Base-by-base conservation (phyloP, 164 flowering plant genomes). In the Magnolia sinica region DNA sequence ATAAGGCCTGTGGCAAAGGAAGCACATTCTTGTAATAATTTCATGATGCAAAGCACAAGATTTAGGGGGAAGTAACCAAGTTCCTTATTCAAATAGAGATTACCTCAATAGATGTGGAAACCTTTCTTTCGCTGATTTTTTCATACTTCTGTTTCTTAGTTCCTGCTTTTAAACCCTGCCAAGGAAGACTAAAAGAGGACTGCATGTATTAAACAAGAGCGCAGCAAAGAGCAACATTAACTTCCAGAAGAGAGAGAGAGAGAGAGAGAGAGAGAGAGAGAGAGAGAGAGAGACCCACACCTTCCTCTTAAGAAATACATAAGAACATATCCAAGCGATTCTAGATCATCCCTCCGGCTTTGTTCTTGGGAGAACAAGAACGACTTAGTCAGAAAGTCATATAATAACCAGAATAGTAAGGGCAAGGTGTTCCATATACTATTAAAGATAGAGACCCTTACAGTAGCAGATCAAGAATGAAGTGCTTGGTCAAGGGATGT, bases 151-250 rank as follows among this genome's bases (percentile, higher is more conserved):
- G 97, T 72, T 94, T 94, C 84, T 94, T 94, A 64, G 88, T 94
- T 82, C 97, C 98, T 51, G 98, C 98, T 87, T 90, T 94, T 23
- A 94, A 86, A 76, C 98, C 98, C 86, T 94, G 98, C 98, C 97
- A 93, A 22, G 97, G 97, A 86, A 93, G 97, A 81, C 97, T 93
- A 76, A 70, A 63, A 73, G 45, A 51, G 50, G 10, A 55, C 27
- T 69, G 51, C 37, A 27, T 11, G 52, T 13, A 23, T 68, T 37
- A 14, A 69, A 29, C 20, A 58, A 37, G 49, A 29, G 31, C n/a
- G 20, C 18, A 73, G 20, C 31, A 73, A 29, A 4, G 1, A 31
- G 19, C 19, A 68, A 68, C 29, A 68, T 11, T 13, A 68, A 4
- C 50, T 31, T 31, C 7, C 1, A 14, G 31, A 19, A 52, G 16